A percentile compares a stretch with the other conserved stretches of the same genome.
These are phyloP conservation scores for Phoma sp. DNA, from an alignment of 2,329 filamentous ascomycete genomes.

Conservation along the genomic window DNA sequence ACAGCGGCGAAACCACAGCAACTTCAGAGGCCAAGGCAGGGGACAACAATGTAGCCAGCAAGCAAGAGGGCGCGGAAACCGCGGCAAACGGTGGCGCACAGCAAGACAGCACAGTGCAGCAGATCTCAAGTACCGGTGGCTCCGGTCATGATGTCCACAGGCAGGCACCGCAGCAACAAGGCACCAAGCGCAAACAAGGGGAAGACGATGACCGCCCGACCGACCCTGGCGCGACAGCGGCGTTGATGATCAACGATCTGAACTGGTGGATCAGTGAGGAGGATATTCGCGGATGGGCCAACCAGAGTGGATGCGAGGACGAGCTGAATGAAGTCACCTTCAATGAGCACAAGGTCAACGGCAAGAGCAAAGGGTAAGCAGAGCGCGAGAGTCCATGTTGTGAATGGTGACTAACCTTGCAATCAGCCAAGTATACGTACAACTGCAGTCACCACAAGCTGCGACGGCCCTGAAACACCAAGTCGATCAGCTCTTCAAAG, in stretches of 20 bases:
- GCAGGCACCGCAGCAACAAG: constrained; percentile 60
- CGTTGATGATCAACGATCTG: constrained; percentile 85
- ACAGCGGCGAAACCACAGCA: constrained; percentile 22
- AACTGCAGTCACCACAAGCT: constrained; percentile 82
- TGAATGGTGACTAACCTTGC: constrained; percentile 14
- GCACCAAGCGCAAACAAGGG: constrained; percentile 67
- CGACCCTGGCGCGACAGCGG: constrained; percentile 68
- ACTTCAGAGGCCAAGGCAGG: constrained; percentile 18
- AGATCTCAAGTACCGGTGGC: constrained; percentile 53
- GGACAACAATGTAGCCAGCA: constrained; percentile 20
- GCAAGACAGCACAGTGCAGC: constrained; percentile 46
- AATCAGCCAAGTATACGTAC: constrained; percentile 75
- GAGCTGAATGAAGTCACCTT: constrained; percentile 94
- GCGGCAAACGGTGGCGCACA: constrained; percentile 29
- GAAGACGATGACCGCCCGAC: constrained; percentile 59
- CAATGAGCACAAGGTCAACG: constrained; percentile 98
- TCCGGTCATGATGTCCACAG: constrained; percentile 47
- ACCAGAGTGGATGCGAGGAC: constrained; percentile 78
- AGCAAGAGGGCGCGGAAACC: constrained; percentile 29
- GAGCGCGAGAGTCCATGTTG: no score
- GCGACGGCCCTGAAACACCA: constrained; percentile 83
- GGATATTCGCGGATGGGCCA: constrained; percentile 86
- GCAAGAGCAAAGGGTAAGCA: constrained; percentile 93
- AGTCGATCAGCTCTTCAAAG: constrained; percentile 70
- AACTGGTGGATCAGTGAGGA: constrained; percentile 96